Percentiles rank a stretch among this genome's conserved stretches.
Evolutionary conservation across 2,329 filamentous ascomycete species (phyloP).

Genomic region (Scortechinia acanthostroma): DNA sequence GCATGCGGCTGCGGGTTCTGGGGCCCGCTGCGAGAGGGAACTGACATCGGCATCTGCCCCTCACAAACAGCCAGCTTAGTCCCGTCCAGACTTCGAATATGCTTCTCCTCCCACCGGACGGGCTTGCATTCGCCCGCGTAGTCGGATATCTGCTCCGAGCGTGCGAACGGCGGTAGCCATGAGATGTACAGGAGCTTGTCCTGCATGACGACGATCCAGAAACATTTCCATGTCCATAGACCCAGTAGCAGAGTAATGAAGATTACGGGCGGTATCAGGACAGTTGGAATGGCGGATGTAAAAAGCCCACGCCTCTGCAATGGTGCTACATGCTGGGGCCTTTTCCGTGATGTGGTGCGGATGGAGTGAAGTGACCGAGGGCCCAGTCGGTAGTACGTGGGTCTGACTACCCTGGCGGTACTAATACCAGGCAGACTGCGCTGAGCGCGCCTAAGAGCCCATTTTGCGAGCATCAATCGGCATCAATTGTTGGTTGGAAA

Average conservation of each 20-base stretch:
- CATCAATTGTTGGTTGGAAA: no score
- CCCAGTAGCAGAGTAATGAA: conserved; percentile 59
- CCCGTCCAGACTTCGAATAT: conserved; percentile 53
- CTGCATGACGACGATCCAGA: conserved; percentile 72
- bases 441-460: no score
- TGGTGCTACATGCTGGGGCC: no score
- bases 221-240: conserved; percentile 61
- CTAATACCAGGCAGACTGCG: no score
- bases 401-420: no score
- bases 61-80: conserved; percentile 52
- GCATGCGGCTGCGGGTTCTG: background rate
- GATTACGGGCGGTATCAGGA: no score
- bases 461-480: no score
- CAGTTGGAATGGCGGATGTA: no score
- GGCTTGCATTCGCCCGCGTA: conserved; percentile 52
- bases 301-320: no score
- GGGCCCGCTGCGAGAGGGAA: conserved; percentile 5
- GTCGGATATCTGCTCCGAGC: conserved; percentile 58
- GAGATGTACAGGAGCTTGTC: conserved; percentile 80
- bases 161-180: conserved; percentile 64
- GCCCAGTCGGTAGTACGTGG: no score
- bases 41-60: conserved; percentile 36
- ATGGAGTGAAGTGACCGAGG: no score
- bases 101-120: conserved; percentile 61
- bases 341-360: no score